phyloP scores from a whole-genome alignment of 768 basidiomycete species.

The Dentipellis sp. region DNA sequence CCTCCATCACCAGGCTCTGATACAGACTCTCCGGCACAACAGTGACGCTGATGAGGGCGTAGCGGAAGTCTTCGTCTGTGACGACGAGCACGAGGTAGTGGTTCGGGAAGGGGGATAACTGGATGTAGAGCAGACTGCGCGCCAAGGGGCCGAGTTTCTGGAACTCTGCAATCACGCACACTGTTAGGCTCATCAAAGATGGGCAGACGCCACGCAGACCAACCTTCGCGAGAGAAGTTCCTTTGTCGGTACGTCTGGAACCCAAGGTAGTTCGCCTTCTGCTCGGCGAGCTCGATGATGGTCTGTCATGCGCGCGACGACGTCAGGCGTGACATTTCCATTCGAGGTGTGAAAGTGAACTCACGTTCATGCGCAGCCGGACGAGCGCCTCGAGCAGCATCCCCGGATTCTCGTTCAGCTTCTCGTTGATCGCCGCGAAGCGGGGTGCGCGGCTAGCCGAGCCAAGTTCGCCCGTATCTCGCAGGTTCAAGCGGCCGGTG shows the following conservation, averaged over 20 bases:
- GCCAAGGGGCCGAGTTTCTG: constrained; percentile 58
- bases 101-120: constrained; percentile 63
- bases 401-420: constrained; percentile 61
- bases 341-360: constrained; percentile 16
- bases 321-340: neutral
- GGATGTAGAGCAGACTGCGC: constrained; percentile 63
- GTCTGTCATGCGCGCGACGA: constrained; percentile 41
- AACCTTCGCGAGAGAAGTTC: constrained; percentile 61
- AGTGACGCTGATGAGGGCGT: constrained; percentile 69
- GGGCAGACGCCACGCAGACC: neutral
- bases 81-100: constrained; percentile 85
- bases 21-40: constrained; percentile 45
- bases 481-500: constrained; percentile 69
- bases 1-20: constrained; percentile 57
- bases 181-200: neutral
- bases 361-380: constrained; percentile 52
- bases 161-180: constrained; percentile 37
- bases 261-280: constrained; percentile 83
- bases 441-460: constrained; percentile 64
- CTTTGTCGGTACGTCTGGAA: constrained; percentile 61
- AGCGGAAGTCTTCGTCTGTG: constrained; percentile 67
- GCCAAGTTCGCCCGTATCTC: constrained; percentile 75
- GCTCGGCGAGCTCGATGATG: constrained; percentile 72
- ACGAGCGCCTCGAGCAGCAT: constrained; percentile 48
- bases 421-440: constrained; percentile 48